Conservation (phyloP, 2,329 filamentous ascomycete genomes). For the Aspergillus tanneri region DNA sequence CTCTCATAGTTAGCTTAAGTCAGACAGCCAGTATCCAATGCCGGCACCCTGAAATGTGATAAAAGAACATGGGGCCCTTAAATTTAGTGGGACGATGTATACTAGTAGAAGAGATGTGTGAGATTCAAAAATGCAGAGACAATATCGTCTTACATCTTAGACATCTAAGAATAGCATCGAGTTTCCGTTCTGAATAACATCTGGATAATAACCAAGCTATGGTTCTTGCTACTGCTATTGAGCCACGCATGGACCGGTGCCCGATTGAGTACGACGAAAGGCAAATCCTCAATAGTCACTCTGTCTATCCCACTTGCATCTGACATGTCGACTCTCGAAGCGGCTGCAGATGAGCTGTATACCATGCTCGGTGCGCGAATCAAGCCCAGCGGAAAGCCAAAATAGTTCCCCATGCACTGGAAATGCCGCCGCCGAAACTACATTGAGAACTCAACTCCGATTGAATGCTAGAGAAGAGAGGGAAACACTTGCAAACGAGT, state of each 20-base stretch:
- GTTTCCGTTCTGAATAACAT: not conserved
- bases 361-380: not conserved
- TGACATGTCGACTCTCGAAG: constrained; percentile 1
- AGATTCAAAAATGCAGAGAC: not conserved
- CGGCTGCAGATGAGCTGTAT: constrained; percentile 2
- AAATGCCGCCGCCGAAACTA: not conserved
- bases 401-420: not conserved
- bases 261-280: not conserved
- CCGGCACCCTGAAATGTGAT: too few species aligned
- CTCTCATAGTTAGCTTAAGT: too few species aligned
- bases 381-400: not conserved
- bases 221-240: not conserved
- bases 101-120: not conserved
- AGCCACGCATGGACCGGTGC: not conserved
- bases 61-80: too few species aligned
- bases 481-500: not conserved
- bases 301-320: not conserved
- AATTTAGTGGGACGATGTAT: too few species aligned
- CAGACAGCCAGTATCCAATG: too few species aligned
- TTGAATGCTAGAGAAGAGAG: not conserved
- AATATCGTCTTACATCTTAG: not conserved
- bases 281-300: constrained; percentile 7
- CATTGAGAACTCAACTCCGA: not conserved
- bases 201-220: not conserved
- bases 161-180: constrained; percentile 1